Evolutionary conservation across 495 filamentous ascomycete genomes (phyloP).

Genomic region (Echria macrotheca): DNA sequence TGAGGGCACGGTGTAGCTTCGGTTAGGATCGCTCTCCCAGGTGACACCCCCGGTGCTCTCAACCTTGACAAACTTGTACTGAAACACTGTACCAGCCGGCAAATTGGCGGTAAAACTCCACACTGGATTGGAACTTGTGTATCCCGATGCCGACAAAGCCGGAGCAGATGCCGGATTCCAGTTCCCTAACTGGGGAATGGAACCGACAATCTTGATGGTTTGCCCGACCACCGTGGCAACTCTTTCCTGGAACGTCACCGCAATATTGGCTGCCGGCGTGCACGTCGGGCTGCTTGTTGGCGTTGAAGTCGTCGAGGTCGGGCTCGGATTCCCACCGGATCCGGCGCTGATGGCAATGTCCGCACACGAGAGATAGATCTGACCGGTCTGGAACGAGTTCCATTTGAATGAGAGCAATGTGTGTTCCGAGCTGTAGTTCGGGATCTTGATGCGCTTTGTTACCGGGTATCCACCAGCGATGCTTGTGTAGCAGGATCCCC

Average conservation of each 20-base stretch:
- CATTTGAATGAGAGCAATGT: constrained; percentile 51
- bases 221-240: constrained; percentile 53
- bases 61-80: constrained; percentile 67
- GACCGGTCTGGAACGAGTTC: constrained; percentile 53
- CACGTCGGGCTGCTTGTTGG: constrained; percentile 48
- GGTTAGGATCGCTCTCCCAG: constrained; percentile 66
- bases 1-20: constrained; percentile 50
- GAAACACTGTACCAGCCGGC: constrained; percentile 47
- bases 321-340: not conserved
- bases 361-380: constrained; percentile 52
- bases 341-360: constrained; percentile 44
- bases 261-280: constrained; percentile 41
- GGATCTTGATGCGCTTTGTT: constrained; percentile 50
- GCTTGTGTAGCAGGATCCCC: constrained; percentile 45
- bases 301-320: constrained; percentile 28
- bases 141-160: constrained; percentile 48
- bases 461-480: constrained; percentile 53
- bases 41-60: constrained; percentile 47
- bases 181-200: constrained; percentile 48
- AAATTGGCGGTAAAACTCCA: constrained; percentile 52
- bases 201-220: constrained; percentile 55
- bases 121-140: constrained; percentile 50
- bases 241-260: constrained; percentile 53
- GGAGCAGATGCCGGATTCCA: constrained; percentile 49
- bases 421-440: constrained; percentile 40